Base-by-base conservation (phyloP, 2,329 filamentous ascomycete species). In the Fusarium lyarnte region DNA sequence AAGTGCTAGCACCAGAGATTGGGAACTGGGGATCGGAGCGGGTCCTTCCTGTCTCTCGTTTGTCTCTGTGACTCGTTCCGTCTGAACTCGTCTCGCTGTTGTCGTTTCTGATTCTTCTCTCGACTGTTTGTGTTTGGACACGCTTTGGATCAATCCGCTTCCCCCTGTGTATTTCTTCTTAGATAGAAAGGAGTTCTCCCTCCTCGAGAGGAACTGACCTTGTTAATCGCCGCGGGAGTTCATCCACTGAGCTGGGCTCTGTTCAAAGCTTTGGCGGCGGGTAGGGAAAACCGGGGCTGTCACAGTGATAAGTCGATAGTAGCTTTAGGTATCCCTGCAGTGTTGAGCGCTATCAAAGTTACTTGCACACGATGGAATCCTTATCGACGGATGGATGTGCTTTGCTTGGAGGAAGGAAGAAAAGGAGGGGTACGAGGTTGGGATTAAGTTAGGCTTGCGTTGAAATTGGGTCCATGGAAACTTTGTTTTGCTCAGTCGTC, bases 261-360 rank as follows among this genome's bases (percentile, higher is more conserved):
- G 54, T 43, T 69, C 41, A 36, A 63, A 69, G 64, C 41, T 63
- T 58, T 53, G 42, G 60, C 29, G 35, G 42, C 55, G 45, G 66
- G 66, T 52, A 46, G 60, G 36, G 61, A 63, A 70, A 66, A 62
- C 49, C 42, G 65, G 69, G 64, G 69, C 69, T 36, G 59, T 59
- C 27, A 39, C 41, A 33, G 57, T 59, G 55, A 59, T 64, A 64
- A 60, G 49, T 65, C 45, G 54, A 69, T 69, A 46, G 69, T 72
- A 53, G 62, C 29, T 51, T 54, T 57, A 51, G 46, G 55, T 73
- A 73, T 49, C 70, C 69, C 71, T 70, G 69, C 53, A 73, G 61
- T 35, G 36, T 62, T 63, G 51, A 66, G 55, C 41, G 52, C 45
- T 66, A 63, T 36, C 19, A 43, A 38, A 66, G 58, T 23, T 63